Conservation (phyloP, 1,284 basidiomycete genomes). For the Stygiomarasmius scandens region DNA sequence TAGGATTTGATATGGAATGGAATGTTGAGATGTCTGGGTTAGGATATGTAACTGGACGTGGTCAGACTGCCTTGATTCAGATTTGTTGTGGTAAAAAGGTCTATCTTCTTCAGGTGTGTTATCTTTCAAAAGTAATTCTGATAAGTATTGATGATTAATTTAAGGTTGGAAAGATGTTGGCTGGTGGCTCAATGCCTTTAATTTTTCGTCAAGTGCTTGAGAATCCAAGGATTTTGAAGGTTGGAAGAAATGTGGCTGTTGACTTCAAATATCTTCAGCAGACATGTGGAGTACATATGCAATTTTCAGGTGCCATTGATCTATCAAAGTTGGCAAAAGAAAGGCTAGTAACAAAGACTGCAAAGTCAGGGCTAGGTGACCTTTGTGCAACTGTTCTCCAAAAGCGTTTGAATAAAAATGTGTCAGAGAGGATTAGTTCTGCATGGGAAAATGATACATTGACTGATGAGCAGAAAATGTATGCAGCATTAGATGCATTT, state of each 20-base stretch:
- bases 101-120: slow-evolving; percentile 15
- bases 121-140: not conserved
- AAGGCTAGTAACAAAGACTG: slow-evolving; percentile 1
- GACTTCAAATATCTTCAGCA: slow-evolving; percentile 23
- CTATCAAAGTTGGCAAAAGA: slow-evolving; percentile 8
- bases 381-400: slow-evolving; percentile 19
- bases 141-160: not conserved
- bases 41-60: slow-evolving; percentile 10
- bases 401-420: slow-evolving; percentile 19
- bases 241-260: slow-evolving; percentile 18
- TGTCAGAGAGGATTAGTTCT: slow-evolving; percentile 17
- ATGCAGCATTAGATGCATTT: slow-evolving; percentile 27
- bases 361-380: slow-evolving; percentile 20
- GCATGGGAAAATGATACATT: slow-evolving; percentile 19
- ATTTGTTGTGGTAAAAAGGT: slow-evolving; percentile 7
- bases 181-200: not conserved
- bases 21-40: slow-evolving; percentile 13
- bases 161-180: not conserved
- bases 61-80: slow-evolving; percentile 16
- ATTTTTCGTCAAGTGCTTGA: slow-evolving; percentile 12
- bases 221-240: slow-evolving; percentile 23
- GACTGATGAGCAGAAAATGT: slow-evolving; percentile 18
- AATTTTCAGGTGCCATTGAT: slow-evolving; percentile 9
- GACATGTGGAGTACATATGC: not conserved
- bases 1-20: slow-evolving; percentile 17